Base-by-base conservation (phyloP, 495 filamentous ascomycete genomes). In the Trichocladium uniseriatum region DNA sequence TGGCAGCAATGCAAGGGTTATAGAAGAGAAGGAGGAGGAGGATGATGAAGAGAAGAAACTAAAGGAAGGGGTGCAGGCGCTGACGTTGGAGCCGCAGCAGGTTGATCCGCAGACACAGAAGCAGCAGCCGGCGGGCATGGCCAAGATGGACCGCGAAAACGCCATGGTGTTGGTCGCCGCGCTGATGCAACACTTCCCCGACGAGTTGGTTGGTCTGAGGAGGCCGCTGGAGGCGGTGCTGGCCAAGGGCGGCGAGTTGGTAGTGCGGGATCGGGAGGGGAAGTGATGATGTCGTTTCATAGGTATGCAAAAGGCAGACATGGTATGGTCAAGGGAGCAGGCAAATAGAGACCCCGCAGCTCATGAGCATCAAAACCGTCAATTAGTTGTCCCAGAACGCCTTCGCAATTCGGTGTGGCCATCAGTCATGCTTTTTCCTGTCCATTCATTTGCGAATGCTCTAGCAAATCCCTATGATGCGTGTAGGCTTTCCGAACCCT, bases 111-210 rank as follows among this genome's bases (percentile, higher is more conserved):
- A 43, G 11, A 29, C 22, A 9, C 35, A 42, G 7, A 54, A 58
- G 10, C 16, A 20, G 39, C 63, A 55, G 47, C 48, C 58, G 44
- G 55, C 48, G 0, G 51, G 52, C n/a, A 69, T 69, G 59, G 57
- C 59, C 2, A 53, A 61, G 14, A 59, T 71, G 13, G 81, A 87
- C 54, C 73, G 78, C 9, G 79, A 81, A 52, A 87, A 89, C 57
- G 78, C 69, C 0, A 60, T 83, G 42, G 72, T 88, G 18, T 67
- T 88, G 32, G 58, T 80, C 3, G 74, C 77, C 34, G 77, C 80
- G 53, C 51, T 87, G 27, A 49, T 84, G 49, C 71, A 69, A 54
- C 69, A 70, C 51, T 69, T 73, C 55, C 55, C 69, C 0, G 61
- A 63, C 5, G 53, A 69, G 9, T 53, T 78, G 56, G 53, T 67